Evolutionary conservation across 1,139 yeast genomes (phyloP).

Genomic region (Kodamaea arcana): DNA sequence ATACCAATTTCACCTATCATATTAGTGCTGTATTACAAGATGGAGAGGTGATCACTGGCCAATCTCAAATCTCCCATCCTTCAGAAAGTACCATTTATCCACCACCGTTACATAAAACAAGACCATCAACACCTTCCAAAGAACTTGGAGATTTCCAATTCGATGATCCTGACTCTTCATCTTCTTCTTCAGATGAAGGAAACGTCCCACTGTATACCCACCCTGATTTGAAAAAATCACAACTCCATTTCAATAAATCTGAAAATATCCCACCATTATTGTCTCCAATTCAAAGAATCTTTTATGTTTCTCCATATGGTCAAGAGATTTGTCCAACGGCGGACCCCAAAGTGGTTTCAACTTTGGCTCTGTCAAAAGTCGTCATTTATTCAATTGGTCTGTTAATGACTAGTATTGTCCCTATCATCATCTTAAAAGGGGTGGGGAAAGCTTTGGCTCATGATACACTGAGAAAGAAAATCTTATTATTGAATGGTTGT

Average conservation of each 20-base stretch:
- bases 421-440: constrained; percentile 70
- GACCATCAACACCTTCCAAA: constrained; percentile 35
- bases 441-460: constrained; percentile 57
- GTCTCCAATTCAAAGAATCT: constrained; percentile 72
- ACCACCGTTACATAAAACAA: constrained; percentile 34
- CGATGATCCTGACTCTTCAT: not conserved
- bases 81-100: constrained; percentile 28
- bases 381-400: constrained; percentile 83
- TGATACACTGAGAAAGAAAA: constrained; percentile 34
- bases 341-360: constrained; percentile 56
- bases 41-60: constrained; percentile 84
- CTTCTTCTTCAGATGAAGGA: constrained; percentile 44
- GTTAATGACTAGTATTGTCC: constrained; percentile 79
- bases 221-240: constrained; percentile 73
- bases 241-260: constrained; percentile 63
- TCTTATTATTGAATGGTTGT: constrained; percentile 66
- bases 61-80: constrained; percentile 92
- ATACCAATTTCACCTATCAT: constrained; percentile 81
- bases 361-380: constrained; percentile 49
- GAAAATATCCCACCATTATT: constrained; percentile 53
- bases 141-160: constrained; percentile 6
- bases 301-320: constrained; percentile 84
- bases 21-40: constrained; percentile 72
- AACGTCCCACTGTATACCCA: constrained; percentile 74
- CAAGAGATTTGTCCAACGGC: constrained; percentile 82